Conservation (phyloP, 2,329 filamentous ascomycete genomes). For the Fusarium citri region DNA sequence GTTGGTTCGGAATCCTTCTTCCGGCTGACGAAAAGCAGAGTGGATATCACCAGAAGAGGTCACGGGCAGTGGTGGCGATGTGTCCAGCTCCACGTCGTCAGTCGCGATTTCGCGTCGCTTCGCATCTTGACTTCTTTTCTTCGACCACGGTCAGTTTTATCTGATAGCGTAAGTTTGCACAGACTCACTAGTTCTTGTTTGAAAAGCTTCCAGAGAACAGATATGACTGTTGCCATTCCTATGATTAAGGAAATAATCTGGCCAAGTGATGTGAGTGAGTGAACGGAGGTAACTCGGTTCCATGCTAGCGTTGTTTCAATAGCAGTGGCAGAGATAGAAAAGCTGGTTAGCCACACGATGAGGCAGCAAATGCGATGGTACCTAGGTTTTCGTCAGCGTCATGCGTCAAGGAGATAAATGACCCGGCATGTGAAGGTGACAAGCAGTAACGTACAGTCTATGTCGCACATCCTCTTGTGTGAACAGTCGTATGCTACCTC, state of each 20-base stretch:
- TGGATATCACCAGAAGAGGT: neutral
- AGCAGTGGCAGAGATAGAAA: neutral
- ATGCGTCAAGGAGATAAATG: no score
- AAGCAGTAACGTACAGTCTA: no score
- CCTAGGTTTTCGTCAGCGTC: no score
- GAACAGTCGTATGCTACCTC: neutral
- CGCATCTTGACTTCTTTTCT: no score
- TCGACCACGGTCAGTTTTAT: rapidly evolving
- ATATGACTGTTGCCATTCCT: rapidly evolving
- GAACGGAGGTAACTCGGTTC: neutral
- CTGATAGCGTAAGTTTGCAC: rapidly evolving
- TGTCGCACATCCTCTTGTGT: rapidly evolving
- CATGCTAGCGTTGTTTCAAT: neutral
- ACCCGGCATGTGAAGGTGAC: no score
- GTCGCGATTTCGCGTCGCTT: rapidly evolving
- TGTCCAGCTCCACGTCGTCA: neutral
- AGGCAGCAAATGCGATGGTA: neutral
- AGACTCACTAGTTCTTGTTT: no score
- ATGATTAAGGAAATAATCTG: rapidly evolving
- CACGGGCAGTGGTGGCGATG: neutral
- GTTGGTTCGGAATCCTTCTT: neutral
- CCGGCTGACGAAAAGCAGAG: no score
- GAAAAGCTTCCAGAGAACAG: neutral
- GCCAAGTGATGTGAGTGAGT: neutral
- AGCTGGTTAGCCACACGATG: neutral